Evolutionary conservation across 2,329 filamentous ascomycete species (phyloP).

Genomic region (Fusarium oligoseptatum): DNA sequence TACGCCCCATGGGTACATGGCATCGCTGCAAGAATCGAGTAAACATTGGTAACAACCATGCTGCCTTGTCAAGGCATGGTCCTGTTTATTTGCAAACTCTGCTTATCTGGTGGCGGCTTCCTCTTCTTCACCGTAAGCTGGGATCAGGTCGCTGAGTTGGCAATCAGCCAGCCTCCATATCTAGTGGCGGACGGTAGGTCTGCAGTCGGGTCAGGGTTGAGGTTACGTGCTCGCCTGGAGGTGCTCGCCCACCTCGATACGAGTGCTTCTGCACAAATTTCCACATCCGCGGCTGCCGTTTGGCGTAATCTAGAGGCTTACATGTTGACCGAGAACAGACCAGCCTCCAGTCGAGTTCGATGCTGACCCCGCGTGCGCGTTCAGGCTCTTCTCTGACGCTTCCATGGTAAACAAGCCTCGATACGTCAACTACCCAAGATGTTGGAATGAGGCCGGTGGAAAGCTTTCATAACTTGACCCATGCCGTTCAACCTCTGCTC

Average conservation of each 20-base stretch:
- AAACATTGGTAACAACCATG: conserved; percentile 18
- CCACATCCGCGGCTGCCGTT: background rate
- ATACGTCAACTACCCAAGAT: background rate
- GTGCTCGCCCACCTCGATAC: conserved; percentile 15
- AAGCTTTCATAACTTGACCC: conserved; percentile 38
- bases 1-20: conserved; percentile 34
- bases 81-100: background rate
- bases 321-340: conserved; percentile 4
- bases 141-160: conserved; percentile 19
- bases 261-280: background rate
- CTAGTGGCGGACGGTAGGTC: conserved; percentile 1
- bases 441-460: conserved; percentile 16
- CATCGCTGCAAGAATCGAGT: conserved; percentile 18
- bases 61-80: background rate
- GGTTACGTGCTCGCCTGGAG: conserved; percentile 15
- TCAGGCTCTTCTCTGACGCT: conserved; percentile 11
- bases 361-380: background rate
- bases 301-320: conserved; percentile 1
- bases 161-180: conserved; percentile 12
- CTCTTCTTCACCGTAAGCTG: conserved; percentile 10
- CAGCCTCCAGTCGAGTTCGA: background rate
- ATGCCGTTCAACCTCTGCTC: conserved; percentile 13
- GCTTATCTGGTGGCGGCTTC: conserved; percentile 24
- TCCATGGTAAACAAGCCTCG: conserved; percentile 6
- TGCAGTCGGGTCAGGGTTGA: conserved; percentile 20